Evolutionary conservation across 129 eudicot species (phyloP), one percentile per base, ranked within the genome.

Genomic region (Ambrosia artemisiifolia): DNA sequence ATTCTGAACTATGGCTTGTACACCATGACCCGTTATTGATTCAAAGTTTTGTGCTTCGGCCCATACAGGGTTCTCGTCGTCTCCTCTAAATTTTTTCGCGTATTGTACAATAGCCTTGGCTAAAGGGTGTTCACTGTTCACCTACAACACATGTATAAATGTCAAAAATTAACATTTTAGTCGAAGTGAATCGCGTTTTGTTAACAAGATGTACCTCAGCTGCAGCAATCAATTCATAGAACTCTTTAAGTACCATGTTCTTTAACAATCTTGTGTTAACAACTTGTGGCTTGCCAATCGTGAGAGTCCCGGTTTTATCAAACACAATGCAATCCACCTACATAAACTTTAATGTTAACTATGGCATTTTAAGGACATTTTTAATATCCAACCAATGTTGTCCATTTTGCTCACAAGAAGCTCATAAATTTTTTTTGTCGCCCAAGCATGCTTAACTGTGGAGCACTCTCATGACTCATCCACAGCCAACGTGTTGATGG

Each of bases 1-100:
- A 76, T 83, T 81, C 6, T 80, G 82, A 44, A 91, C 88, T 70
- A 82, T 13, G 47, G 95, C 95, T 61, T 78, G 83, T 47, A 95
- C 99, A 53, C 99, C 99, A 13, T 95, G 89, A 46, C 99, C 99
- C 0, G 99, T 88, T 75, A 95, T 83, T 24, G 99, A 84, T 70
- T 86, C 84, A 66, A 95, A 95, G 40, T 85, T 83, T 50, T 42
- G 44, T 34, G 91, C 96, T 78, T 88, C 97, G 51, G 96, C 88
- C 97, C 96, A 91, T 6, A 79, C 62, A 5, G 81, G 88, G 67
- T 67, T 83, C 69, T 81, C 93, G 76, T 84, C 97, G 35, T 87
- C 89, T 54, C 82, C 89, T 70, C 82, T 71, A 17, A 91, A 88
- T 47, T 86, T 88, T 75, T 88, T 85, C 63, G 99, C 97, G 49